phyloP scores from a whole-genome alignment of 2,329 filamentous ascomycete genomes.

The Microsporum ferrugineum region DNA sequence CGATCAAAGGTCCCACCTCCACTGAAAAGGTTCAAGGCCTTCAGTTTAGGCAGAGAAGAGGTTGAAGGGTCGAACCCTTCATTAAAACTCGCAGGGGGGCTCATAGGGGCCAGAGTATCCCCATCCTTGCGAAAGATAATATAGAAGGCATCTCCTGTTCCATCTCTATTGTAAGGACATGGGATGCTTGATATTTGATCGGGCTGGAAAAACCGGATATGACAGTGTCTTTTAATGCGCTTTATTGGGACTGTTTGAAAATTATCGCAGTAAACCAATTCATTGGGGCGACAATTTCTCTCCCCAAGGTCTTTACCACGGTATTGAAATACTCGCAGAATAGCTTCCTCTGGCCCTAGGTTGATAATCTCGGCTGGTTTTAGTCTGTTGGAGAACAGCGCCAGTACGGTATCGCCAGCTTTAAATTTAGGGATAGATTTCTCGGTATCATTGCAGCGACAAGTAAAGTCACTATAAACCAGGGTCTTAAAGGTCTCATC shows the following conservation, averaged over 20 bases:
- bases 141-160: constrained; percentile 56
- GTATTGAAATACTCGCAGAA: constrained; percentile 45
- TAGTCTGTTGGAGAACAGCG: constrained; percentile 30
- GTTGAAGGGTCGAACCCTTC: constrained; percentile 46
- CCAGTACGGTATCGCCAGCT: constrained; percentile 51
- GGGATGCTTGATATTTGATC: constrained; percentile 37
- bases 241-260: constrained; percentile 28
- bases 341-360: constrained; percentile 22
- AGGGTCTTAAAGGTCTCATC: constrained; percentile 54
- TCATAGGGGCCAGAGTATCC: constrained; percentile 10
- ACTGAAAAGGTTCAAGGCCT: constrained; percentile 62
- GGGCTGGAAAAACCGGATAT: constrained; percentile 45
- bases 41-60: constrained; percentile 32
- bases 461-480: constrained; percentile 43
- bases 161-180: constrained; percentile 53
- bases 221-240: constrained; percentile 46
- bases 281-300: constrained; percentile 43
- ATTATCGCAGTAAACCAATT: constrained; percentile 38
- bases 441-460: constrained; percentile 28
- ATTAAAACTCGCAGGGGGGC: constrained; percentile 25
- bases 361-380: constrained; percentile 52
- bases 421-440: constrained; percentile 24
- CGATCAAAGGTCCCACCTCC: constrained; percentile 68
- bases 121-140: constrained; percentile 38
- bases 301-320: constrained; percentile 30